Conservation (phyloP, 352 stramenopile species). For the Pseudoperonospora humuli region DNA sequence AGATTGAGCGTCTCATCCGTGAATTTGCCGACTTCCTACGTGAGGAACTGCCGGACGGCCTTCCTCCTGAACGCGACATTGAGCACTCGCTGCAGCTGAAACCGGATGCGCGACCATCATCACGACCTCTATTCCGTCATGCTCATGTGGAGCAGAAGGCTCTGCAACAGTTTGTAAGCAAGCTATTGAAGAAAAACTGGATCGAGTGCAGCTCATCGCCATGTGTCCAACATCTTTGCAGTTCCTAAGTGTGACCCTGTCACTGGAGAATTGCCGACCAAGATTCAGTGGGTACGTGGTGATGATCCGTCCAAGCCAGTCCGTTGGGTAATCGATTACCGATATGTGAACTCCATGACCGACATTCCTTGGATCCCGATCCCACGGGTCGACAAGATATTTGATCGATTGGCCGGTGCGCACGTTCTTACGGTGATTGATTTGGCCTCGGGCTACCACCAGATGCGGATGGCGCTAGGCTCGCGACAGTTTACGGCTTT, state of each 20-base stretch:
- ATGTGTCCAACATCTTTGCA: conserved; percentile 15
- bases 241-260: neutral
- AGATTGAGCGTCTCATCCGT: too few species aligned
- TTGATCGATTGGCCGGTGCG: conserved; percentile 4
- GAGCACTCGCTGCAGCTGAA: neutral
- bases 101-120: neutral
- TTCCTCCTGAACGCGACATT: neutral
- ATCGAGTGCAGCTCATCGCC: conserved; percentile 6
- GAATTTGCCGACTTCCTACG: too few species aligned
- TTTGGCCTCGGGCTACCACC: conserved; percentile 27
- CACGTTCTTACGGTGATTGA: conserved; percentile 15
- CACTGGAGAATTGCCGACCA: neutral
- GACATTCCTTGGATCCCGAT: conserved; percentile 7
- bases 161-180: conserved; percentile 2
- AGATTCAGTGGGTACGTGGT: neutral
- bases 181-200: conserved; percentile 8
- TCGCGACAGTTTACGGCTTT: conserved; percentile 25
- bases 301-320: neutral
- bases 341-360: conserved; percentile 10
- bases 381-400: conserved; percentile 10
- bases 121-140: neutral
- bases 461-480: conserved; percentile 10
- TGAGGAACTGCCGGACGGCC: neutral
- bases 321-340: conserved; percentile 13
- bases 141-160: conserved; percentile 2